Evolutionary conservation across 2,329 filamentous ascomycete genomes (phyloP), one percentile per base, ranked within the genome.

Genomic region (Sclerotinia trifoliorum): DNA sequence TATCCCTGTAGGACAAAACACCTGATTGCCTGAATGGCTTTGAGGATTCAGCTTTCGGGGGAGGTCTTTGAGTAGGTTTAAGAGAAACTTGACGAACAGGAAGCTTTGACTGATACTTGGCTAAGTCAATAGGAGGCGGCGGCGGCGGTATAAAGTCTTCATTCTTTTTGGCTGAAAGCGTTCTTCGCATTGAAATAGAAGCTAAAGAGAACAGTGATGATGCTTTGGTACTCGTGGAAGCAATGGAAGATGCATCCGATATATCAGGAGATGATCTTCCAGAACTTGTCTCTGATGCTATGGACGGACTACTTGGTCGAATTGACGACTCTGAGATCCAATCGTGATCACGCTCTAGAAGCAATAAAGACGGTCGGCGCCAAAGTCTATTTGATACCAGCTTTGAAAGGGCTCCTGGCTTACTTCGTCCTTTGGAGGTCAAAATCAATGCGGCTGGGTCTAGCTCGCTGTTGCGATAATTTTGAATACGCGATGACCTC

Each of bases 311-410:
- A 19, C 66, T 69, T 44, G 74, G 72, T 68, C 75, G 70, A 13
- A 75, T 69, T 15, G 76, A 75, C 10, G 77, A 78, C 58, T 77
- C 76, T 17, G 76, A 74, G n/a, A 78, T 75, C 77, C 76, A 78
- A 54, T 78, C 66, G 61, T 67, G 74, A 48, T 75, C 74, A 39
- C 55, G 52, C 6, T 24, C 19, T 8, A 57, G n/a, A 58, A 69
- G 46, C 11, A 65, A 46, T n/a, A 72, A 29, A 49, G 65, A 65
- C 8, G 68, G 26, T 17, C 57, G 58, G 52, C 65, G 71, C 76
- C 76, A 78, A 11, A 78, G 72, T 49, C 71, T 70, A 17, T 46
- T 70, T 0, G 77, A 76, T 8, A 57, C 65, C n/a, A 77, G 52
- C 24, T 62, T 44, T 49, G 54, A 60, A 24, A 76, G 54, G 17